Conservation (phyloP, 169 alveolate genomes). For the Fabrea salina region DNA sequence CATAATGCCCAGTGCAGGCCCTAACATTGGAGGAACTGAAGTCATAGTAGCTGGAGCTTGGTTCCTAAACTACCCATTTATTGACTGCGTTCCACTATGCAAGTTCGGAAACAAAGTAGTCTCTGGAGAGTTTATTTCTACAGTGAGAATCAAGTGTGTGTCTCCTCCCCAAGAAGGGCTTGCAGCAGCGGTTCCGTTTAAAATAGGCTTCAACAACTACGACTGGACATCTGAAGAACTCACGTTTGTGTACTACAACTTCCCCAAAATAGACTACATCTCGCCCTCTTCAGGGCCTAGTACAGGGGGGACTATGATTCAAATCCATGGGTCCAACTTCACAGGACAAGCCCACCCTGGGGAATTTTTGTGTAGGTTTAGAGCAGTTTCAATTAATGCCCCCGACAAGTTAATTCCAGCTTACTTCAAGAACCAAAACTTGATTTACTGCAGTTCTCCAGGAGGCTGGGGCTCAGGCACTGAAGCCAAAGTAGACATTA, state of each 20-base stretch:
- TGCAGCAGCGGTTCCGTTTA: conserved; percentile 45
- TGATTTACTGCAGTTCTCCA: conserved; percentile 73
- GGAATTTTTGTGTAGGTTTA: conserved; percentile 72
- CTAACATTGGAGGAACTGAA: conserved; percentile 71
- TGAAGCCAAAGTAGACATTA: conserved; percentile 62
- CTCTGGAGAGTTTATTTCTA: conserved; percentile 60
- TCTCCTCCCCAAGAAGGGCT: conserved; percentile 64
- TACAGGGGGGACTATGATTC: conserved; percentile 73
- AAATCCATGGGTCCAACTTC: conserved; percentile 62
- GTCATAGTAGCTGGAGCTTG: conserved; percentile 73
- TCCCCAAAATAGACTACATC: conserved; percentile 49
- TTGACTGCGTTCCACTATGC: conserved; percentile 71
- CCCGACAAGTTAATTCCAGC: conserved; percentile 60
- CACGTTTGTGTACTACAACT: conserved; percentile 60
- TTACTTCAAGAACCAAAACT: conserved; percentile 41
- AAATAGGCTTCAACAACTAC: conserved; percentile 67
- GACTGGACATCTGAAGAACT: conserved; percentile 69
- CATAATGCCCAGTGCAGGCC: conserved; percentile 68
- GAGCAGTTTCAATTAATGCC: conserved; percentile 47
- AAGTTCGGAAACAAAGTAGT: conserved; percentile 72
- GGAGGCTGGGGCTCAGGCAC: conserved; percentile 79
- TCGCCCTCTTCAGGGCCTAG: conserved; percentile 71
- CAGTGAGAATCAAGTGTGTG: conserved; percentile 69
- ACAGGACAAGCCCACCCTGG: conserved; percentile 60
- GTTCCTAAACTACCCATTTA: conserved; percentile 67